Conservation (phyloP, 1,284 basidiomycete species). For the Pyrrhoderma lamaoense region DNA sequence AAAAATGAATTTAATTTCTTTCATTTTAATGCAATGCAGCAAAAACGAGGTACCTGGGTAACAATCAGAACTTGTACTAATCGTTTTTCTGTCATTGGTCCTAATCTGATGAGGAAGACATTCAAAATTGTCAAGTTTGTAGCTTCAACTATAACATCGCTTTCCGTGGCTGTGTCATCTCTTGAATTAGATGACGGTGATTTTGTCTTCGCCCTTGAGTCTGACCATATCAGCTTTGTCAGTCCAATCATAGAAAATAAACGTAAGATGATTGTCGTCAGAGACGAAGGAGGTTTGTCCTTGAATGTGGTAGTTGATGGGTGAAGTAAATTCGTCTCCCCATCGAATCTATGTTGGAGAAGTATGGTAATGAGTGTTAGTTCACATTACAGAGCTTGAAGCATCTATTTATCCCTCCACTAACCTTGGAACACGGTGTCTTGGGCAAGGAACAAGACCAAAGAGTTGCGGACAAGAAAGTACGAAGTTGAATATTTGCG, state of each 20-base stretch:
- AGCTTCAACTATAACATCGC: constrained; percentile 53
- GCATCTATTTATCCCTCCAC: constrained; percentile 20
- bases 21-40: not conserved
- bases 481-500: constrained; percentile 97
- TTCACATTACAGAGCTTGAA: constrained; percentile 1
- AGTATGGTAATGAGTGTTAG: not conserved
- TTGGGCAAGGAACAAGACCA: constrained; percentile 86
- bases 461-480: constrained; percentile 95
- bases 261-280: constrained; percentile 49
- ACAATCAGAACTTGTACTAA: constrained; percentile 68
- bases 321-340: constrained; percentile 61
- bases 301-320: constrained; percentile 66
- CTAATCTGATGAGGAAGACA: constrained; percentile 67
- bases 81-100: constrained; percentile 74
- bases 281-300: constrained; percentile 40
- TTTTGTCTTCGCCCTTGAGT: constrained; percentile 27
- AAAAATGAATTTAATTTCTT: constrained; percentile 9
- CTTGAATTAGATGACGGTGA: constrained; percentile 21
- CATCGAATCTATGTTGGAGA: constrained; percentile 52
- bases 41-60: constrained; percentile 48
- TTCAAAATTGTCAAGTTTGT: constrained; percentile 90
- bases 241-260: constrained; percentile 56
- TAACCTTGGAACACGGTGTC: constrained; percentile 88
- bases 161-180: constrained; percentile 23
- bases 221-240: constrained; percentile 46